Conservation (phyloP, 2,329 filamentous ascomycete genomes). For the Fusarium goolgardi region DNA sequence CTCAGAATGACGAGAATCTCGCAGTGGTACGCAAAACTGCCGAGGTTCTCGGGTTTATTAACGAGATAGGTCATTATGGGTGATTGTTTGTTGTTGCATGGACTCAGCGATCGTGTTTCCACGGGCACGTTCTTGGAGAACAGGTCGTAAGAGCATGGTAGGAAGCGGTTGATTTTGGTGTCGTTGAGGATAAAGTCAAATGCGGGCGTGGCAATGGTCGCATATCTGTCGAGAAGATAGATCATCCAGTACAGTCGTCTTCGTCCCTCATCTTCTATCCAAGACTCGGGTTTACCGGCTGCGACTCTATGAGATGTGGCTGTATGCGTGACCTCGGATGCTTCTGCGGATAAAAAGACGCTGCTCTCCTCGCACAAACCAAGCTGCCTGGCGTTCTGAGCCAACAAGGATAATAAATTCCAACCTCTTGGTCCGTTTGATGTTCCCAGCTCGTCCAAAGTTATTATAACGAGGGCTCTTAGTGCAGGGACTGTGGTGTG, state of each 20-base stretch:
- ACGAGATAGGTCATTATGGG: slow-evolving; percentile 46
- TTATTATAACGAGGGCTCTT: slow-evolving; percentile 56
- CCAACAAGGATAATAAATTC: slow-evolving; percentile 55
- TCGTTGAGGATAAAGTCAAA: slow-evolving; percentile 59
- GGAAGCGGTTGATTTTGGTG: slow-evolving; percentile 53
- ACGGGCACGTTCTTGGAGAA: slow-evolving; percentile 59
- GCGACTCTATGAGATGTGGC: slow-evolving; percentile 53
- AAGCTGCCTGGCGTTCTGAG: slow-evolving; percentile 55
- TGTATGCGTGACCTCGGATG: slow-evolving; percentile 49
- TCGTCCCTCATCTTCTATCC: slow-evolving; percentile 59
- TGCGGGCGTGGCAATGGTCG: slow-evolving; percentile 55
- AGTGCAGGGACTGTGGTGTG: slow-evolving; percentile 55
- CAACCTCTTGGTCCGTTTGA: slow-evolving; percentile 58
- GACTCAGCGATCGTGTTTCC: slow-evolving; percentile 52
- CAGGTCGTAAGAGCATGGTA: slow-evolving; percentile 59
- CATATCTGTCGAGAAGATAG: slow-evolving; percentile 58
- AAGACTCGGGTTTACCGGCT: slow-evolving; percentile 54
- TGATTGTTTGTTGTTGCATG: slow-evolving; percentile 44
- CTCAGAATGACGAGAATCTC: slow-evolving; percentile 58
- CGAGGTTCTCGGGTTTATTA: slow-evolving; percentile 57
- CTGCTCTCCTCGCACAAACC: slow-evolving; percentile 55
- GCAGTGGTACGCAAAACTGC: slow-evolving; percentile 60
- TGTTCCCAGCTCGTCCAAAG: slow-evolving; percentile 56
- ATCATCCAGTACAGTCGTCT: slow-evolving; percentile 59
- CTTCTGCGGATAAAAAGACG: slow-evolving; percentile 52